Evolutionary conservation across 805 yeast genomes (phyloP).

Genomic region (Kodamaea leandrae): DNA sequence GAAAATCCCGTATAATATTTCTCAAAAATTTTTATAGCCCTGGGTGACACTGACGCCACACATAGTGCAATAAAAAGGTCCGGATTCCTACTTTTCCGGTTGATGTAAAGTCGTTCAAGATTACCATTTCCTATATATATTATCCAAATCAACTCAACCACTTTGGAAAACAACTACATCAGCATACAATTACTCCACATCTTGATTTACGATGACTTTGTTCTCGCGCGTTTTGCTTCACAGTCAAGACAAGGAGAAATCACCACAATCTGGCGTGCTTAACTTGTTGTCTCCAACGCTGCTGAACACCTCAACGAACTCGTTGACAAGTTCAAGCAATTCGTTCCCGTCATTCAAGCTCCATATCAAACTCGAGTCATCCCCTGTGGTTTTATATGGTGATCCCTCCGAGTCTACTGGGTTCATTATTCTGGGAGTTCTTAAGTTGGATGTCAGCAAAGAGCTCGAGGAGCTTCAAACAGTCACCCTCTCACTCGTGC

Average conservation of each 20-base stretch:
- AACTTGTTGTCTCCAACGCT: conserved; percentile 6
- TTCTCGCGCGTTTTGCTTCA: conserved; percentile 21
- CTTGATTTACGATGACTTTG: conserved; percentile 16
- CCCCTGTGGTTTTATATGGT: conserved; percentile 88
- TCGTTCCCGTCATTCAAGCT: conserved; percentile 28
- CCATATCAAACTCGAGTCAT: conserved; percentile 73
- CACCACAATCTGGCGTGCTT: conserved; percentile 7
- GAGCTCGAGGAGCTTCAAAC: conserved; percentile 33
- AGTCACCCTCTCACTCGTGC: conserved; percentile 69
- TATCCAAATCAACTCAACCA: too few species aligned
- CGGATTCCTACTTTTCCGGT: too few species aligned
- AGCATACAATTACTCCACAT: not conserved
- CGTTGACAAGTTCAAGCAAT: not conserved
- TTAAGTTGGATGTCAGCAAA: conserved; percentile 42
- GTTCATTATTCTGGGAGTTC: conserved; percentile 76
- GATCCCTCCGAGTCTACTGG: conserved; percentile 77
- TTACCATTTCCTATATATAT: too few species aligned
- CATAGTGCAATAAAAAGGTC: not conserved
- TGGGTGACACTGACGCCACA: too few species aligned
- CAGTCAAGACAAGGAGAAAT: conserved; percentile 16
- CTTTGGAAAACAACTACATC: too few species aligned
- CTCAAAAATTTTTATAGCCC: too few species aligned
- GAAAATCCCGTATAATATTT: too few species aligned
- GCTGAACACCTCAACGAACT: conserved; percentile 2
- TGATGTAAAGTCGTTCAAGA: too few species aligned